phyloP scores from a whole-genome alignment of 2,329 filamentous ascomycete species.

The Chaetomiaceae sp. region DNA sequence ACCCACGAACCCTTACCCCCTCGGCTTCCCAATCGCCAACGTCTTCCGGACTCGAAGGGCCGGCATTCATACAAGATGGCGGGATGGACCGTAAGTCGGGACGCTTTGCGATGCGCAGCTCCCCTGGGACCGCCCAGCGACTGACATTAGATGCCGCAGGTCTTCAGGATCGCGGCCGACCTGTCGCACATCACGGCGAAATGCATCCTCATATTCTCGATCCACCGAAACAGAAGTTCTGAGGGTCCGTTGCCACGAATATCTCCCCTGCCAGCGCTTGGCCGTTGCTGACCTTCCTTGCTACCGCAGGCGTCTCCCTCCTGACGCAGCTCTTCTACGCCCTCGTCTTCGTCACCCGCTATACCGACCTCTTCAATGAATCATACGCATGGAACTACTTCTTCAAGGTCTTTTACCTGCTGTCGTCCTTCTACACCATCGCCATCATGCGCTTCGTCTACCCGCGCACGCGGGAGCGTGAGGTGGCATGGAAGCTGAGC shows the following conservation, averaged over 20 bases:
- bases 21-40: not conserved
- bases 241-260: conserved; percentile 52
- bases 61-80: conserved; percentile 4
- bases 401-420: conserved; percentile 86
- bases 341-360: conserved; percentile 78
- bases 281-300: conserved; percentile 16
- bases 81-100: conserved; percentile 24
- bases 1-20: not conserved
- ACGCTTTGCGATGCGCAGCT: not conserved
- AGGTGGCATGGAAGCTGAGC: conserved; percentile 91
- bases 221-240: conserved; percentile 80
- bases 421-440: conserved; percentile 79
- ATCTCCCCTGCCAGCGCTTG: not conserved
- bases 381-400: conserved; percentile 63
- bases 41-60: not conserved
- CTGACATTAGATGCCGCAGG: conserved; percentile 39
- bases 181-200: conserved; percentile 81
- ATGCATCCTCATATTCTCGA: conserved; percentile 83
- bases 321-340: conserved; percentile 88
- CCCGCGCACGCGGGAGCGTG: conserved; percentile 81
- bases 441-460: conserved; percentile 82
- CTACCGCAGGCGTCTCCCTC: conserved; percentile 69
- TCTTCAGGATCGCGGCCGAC: conserved; percentile 76
- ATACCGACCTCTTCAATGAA: conserved; percentile 72
- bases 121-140: not conserved